Percentiles rank a stretch among this genome's conserved stretches.
Evolutionary conservation across 352 stramenopile species (phyloP).

Genomic region (Pythium pyrilobum): DNA sequence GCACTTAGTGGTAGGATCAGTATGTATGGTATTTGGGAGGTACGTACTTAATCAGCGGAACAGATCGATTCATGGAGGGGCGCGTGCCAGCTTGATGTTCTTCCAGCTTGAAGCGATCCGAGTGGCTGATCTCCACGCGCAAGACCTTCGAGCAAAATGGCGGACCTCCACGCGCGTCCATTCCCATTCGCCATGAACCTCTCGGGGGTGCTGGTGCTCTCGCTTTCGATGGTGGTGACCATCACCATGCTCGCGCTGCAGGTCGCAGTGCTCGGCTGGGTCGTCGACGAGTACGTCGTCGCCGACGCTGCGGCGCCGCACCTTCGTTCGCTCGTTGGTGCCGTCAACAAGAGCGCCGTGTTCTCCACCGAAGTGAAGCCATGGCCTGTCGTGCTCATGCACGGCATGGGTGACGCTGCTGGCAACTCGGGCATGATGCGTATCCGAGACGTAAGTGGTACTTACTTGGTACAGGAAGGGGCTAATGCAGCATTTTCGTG

Average conservation of each 20-base stretch:
- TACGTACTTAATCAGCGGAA: not conserved
- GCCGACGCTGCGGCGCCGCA: conserved; percentile 5
- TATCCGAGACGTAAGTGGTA: conserved; percentile 69
- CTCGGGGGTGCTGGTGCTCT: conserved; percentile 27
- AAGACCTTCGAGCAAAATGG: conserved; percentile 1
- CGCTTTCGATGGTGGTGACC: conserved; percentile 30
- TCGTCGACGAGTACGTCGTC: conserved; percentile 15
- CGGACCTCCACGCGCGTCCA: not conserved
- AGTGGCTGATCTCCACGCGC: not conserved
- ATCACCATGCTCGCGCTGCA: conserved; percentile 43
- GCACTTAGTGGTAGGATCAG: not conserved
- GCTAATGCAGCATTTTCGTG: too few species aligned
- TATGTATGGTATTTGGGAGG: conserved; percentile 4
- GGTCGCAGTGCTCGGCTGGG: conserved; percentile 33
- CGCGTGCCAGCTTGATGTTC: conserved; percentile 1
- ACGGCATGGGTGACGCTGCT: conserved; percentile 94
- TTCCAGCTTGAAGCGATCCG: conserved; percentile 17
- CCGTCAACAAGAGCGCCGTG: conserved; percentile 19
- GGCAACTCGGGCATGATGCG: conserved; percentile 86
- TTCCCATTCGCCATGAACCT: conserved; percentile 4
- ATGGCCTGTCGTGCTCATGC: conserved; percentile 83
- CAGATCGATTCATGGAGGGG: not conserved
- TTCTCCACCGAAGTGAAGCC: conserved; percentile 25
- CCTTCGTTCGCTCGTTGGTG: not conserved
- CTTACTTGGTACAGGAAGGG: too few species aligned